Conservation (phyloP, 441 rosid genomes). For the Jatropha multifida region DNA sequence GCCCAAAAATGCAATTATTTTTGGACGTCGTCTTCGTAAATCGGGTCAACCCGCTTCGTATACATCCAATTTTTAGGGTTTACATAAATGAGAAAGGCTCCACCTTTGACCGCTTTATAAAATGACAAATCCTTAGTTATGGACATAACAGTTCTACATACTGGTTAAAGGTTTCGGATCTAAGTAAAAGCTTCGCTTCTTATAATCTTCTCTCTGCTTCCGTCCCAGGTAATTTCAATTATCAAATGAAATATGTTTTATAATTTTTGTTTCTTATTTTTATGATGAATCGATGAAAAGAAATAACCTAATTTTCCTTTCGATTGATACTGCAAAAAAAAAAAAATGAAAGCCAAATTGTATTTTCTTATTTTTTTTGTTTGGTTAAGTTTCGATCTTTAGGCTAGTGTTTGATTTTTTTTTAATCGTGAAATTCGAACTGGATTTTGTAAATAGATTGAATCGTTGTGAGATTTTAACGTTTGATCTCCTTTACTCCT, state of each 20-base stretch:
- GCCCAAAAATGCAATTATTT: background rate
- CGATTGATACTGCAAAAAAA: too few relatives aligned
- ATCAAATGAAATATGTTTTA: background rate
- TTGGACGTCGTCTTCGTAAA: background rate
- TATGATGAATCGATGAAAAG: background rate
- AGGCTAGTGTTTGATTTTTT: background rate
- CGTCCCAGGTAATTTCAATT: background rate
- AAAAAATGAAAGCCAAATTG: background rate
- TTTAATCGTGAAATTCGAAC: background rate
- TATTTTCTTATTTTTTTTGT: background rate
- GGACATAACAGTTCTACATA: background rate
- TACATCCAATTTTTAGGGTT: constrained; percentile 14
- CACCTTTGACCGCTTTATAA: constrained; percentile 4
- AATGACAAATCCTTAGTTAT: background rate
- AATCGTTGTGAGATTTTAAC: background rate
- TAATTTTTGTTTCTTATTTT: background rate
- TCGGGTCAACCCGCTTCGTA: background rate
- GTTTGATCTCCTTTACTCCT: background rate
- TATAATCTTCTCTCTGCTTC: background rate
- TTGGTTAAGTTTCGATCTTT: background rate
- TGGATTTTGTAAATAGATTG: background rate
- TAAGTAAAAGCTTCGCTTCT: constrained; percentile 3
- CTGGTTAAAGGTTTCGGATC: constrained; percentile 5
- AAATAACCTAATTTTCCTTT: background rate
- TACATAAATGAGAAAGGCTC: background rate